These are phyloP conservation scores for Trichoderma sp. DNA, from an alignment of 2,329 filamentous ascomycete genomes.

Conservation along the genomic window DNA sequence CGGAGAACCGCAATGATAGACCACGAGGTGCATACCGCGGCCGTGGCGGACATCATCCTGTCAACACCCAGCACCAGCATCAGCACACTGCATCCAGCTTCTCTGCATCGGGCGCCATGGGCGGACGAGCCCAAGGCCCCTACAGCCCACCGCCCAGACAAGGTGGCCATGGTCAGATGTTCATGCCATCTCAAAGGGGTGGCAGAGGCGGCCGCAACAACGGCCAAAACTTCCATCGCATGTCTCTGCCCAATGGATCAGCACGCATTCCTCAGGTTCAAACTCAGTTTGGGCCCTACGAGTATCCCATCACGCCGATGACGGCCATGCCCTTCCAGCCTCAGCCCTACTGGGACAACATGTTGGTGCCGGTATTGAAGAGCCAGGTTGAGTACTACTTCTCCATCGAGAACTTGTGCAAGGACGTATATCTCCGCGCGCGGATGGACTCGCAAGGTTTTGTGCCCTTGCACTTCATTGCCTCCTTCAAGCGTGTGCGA, in stretches of 20 bases:
- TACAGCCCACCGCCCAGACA: slow-evolving; percentile 48
- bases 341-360: slow-evolving; percentile 54
- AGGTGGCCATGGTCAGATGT: slow-evolving; percentile 37
- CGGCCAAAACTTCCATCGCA: slow-evolving; percentile 38
- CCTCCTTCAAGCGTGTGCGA: slow-evolving; percentile 74
- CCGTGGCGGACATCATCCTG: slow-evolving; percentile 44
- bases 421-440: slow-evolving; percentile 82
- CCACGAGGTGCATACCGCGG: slow-evolving; percentile 46
- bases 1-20: slow-evolving; percentile 41
- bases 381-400: slow-evolving; percentile 86
- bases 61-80: slow-evolving; percentile 37
- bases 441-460: slow-evolving; percentile 97
- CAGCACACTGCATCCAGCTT: slow-evolving; percentile 34
- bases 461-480: slow-evolving; percentile 75
- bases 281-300: slow-evolving; percentile 37
- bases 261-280: slow-evolving; percentile 39
- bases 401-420: slow-evolving; percentile 91
- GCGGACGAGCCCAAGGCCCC: slow-evolving; percentile 37
- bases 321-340: slow-evolving; percentile 35
- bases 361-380: slow-evolving; percentile 43
- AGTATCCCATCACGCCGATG: slow-evolving; percentile 43
- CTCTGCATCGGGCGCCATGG: slow-evolving; percentile 35
- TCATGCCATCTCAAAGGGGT: slow-evolving; percentile 34
- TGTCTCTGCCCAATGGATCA: slow-evolving; percentile 40
- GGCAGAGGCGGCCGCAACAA: slow-evolving; percentile 38